Evolutionary conservation across 805 yeast species (phyloP), one percentile per base, ranked within the genome.

Genomic region (Tetrapisispora nanseiensis): DNA sequence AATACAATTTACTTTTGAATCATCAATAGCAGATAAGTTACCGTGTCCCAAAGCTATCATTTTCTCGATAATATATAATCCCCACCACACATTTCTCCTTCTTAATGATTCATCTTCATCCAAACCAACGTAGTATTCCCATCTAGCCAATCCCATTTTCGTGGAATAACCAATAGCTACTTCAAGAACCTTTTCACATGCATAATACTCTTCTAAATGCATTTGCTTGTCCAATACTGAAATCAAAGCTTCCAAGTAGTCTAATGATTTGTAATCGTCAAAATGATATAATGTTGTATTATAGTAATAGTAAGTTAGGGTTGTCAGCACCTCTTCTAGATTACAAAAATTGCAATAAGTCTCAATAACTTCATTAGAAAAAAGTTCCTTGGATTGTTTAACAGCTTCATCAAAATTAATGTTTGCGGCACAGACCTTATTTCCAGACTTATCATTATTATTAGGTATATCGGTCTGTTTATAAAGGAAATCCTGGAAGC

Each of bases 111-210:
- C 37, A 7, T 39, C 45, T 43, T 60, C 63, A 37, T 54, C 56
- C 40, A 60, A 37, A 6, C 63, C 63, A n/a, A 58, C 57, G 41
- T 58, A 58, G 39, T 42, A 57, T 37, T 61, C 66, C 66, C 66
- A 61, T 15, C 62, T 50, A 9, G 52, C 47, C 4, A 60, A 43
- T 4, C 66, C 66, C 39, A 52, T 41, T n/a, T 40, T 48, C 13
- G 45, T 41, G 5, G 62, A 57, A 35, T 51, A 50, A 27, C 50
- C 49, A 3, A 53, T 35, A 2, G 57, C 56, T 15, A 51, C 48
- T 1, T 47, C 49, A n/a, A 55, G 33, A 2, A 56, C 54, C 33
- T 50, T 53, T 23, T 46, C 48, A 26, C 47, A 46, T 2, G 55
- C 56, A 35, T 51, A 51, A 19, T 37, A 42, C 38, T 58, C 62